Base-by-base conservation (phyloP, 305 asterid species). In the Solanum aculeatissimum region DNA sequence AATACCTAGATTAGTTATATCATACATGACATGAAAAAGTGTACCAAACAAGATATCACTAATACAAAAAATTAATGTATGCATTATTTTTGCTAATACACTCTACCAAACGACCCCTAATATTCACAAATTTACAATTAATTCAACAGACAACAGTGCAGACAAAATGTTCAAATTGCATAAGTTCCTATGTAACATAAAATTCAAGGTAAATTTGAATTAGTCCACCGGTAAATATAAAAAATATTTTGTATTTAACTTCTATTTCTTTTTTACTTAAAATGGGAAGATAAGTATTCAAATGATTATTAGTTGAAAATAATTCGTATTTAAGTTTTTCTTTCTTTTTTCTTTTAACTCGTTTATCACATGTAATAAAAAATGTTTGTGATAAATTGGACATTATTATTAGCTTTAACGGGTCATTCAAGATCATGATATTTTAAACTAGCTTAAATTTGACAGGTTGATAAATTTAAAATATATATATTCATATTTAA, bases 401-500 rank as follows among this genome's bases (percentile, higher is more conserved):
- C 12, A 12, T 42, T 2, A n/a, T 23, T 27, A 42, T 71, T 71
- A 35, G 7, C 1, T 42, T 71, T 42, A 71, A 23, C 6, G 3
- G 12, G 43, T 11, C 78, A 69, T 38, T 69, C 1, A 38, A 43
- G 51, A 18, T 18, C 23, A 7, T 19, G 15, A 42, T 38, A n/a
- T 38, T 60, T 29, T 10, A 60, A 60, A 60, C 11, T 8, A 60
- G 13, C 68, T 60, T 4, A 60, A 60, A 25, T 23, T 60, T 15
- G 13, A 23, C 10, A 8, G 6, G 13, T 60, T 1, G 25, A 23
- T 23, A 23, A 23, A 60, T 23, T 23, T 60, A 23, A 23, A 60
- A 21, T 11, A 1, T 4, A 4, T 4, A 10, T 1, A 0, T 10
- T 4, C 9, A 15, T 23, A 23, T 10, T 11, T 23, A 21, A 23